Base-by-base conservation (phyloP, 345 rosid genomes). In the Rhodomyrtus tomentosa region DNA sequence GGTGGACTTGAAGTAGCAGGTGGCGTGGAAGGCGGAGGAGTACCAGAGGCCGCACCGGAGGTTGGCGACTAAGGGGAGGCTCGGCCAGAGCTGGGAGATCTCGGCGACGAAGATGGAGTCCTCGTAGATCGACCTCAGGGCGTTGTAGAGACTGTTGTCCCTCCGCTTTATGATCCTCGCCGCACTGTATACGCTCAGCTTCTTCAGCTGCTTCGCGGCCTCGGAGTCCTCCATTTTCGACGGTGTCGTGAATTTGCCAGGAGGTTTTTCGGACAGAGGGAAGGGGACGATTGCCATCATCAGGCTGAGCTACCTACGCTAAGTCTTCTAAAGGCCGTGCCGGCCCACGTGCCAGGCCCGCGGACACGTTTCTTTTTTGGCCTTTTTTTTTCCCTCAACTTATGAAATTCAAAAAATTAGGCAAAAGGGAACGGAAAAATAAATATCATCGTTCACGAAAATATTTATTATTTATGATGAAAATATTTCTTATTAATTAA, bases 41-140 rank as follows among this genome's bases (percentile, higher is more conserved):
- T 96, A 96, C 99, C 99, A 96, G 85, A 95, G 95, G 62, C 99
- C 99, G 87, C 99, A 96, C 4, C 99, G 99, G 72, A 96, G 95
- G 82, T 96, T 96, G 10, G 98, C 95, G 6, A 96, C 81, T 68
- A 94, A 92, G 85, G 96, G 98, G 55, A 96, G 95, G 25, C 91
- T 89, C 2, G 98, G 95, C 99, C 99, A 96, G 24, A 96, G 84
- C 91, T 92, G 94, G 3, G 93, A 86, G 85, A 96, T 95, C 91
- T 96, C 99, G 9, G 90, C 89, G n/a, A 96, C 93, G 76, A 96
- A 96, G 84, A 90, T 85, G 5, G 99, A 95, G 86, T 96, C 99
- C 85, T 94, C 95, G 92, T 93, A 90, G 45, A 95, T 93, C 3
- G 99, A 95, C 82, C 92, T 85, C 29, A 96, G 90, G 55, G 97